Base-by-base conservation (phyloP, 2,329 filamentous ascomycete species). In the Teratosphaeria pseudoeucalypti region DNA sequence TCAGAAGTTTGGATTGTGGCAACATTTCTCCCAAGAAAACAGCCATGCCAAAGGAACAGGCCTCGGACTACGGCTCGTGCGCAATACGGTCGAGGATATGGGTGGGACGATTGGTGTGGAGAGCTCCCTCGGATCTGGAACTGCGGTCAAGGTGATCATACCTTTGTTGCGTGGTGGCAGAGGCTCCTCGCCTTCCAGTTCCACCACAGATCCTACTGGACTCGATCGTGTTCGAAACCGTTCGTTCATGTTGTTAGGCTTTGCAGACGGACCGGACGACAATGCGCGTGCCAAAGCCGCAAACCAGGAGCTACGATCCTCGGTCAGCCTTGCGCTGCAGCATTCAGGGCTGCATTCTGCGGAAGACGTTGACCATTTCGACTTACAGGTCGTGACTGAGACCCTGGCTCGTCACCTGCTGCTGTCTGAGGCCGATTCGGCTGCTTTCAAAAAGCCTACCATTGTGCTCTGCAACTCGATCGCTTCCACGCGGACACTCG, bases 11-110 rank as follows among this genome's bases (percentile, higher is more conserved):
- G 77, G 79, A 11, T 71, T 88, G 0, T 89, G 84, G 66, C 81
- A 79, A 0, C 82, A 85, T 0, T 88, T 88, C 61, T 73, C 77
- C 0, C 86, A 89, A 61, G 86, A 88, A 65, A 79, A 87, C 53
- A 71, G 75, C 0, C 71, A 88, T 1, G 76, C 80, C 0, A 78
- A 80, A 0, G 85, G 86, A 0, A 82, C 82, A 0, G 86, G 86
- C 0, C 74, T 89, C 0, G 86, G 86, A 0, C 70, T 89, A 27
- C 85, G 82, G 47, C 81, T 89, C 9, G 85, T 88, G 71, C 77
- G 67, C 63, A 72, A 61, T 14, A 82, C 89, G 6, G 80, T 87
- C n/a, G 79, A 81, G 53, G 79, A 82, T 32, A 72, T 88, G 0
- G 78, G 79, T 29, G 85, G 85, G 0, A 78, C 75, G 6, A 83